A percentile compares a stretch with the other conserved stretches of the same genome.
phyloP scores from a whole-genome alignment of 371 early-diverging fungal species.

The Mucor circinelloides region DNA sequence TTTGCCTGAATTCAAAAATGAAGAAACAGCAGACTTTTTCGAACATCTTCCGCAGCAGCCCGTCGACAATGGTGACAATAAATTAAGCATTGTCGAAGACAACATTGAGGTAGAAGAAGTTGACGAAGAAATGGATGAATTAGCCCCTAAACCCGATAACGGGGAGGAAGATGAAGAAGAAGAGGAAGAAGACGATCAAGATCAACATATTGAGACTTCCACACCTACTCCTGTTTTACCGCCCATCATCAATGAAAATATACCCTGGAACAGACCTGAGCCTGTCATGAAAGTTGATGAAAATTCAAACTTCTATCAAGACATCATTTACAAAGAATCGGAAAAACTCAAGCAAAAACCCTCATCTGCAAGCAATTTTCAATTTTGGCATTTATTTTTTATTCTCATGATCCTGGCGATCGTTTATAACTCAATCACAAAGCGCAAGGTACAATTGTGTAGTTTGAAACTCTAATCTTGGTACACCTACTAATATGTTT shows the following conservation, averaged over 20 bases:
- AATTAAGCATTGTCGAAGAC: constrained; percentile 1
- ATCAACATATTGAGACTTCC: neutral
- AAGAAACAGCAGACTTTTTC: constrained; percentile 21
- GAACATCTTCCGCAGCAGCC: constrained; percentile 18
- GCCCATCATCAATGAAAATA: constrained; percentile 1
- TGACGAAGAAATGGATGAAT: constrained; percentile 6
- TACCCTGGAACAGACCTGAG: constrained; percentile 20
- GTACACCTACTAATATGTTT: neutral
- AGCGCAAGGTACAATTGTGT: neutral
- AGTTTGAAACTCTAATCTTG: neutral
- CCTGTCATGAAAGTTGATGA: neutral
- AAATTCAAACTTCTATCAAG: constrained; percentile 14
- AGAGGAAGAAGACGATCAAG: constrained; percentile 8
- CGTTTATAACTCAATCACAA: constrained; percentile 9
- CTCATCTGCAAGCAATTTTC: neutral
- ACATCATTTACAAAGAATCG: constrained; percentile 1
- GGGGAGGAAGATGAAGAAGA: constrained; percentile 8
- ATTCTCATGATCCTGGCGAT: constrained; percentile 10
- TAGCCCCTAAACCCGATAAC: neutral
- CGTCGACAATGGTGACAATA: neutral
- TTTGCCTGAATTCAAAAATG: constrained; percentile 20
- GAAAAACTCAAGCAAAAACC: neutral
- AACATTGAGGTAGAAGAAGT: neutral
- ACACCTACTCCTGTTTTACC: neutral
- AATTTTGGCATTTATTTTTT: constrained; percentile 9